Evolutionary conservation across 805 yeast species (phyloP), one percentile per base, ranked within the genome.

Genomic region (Pichia phayaonensis): DNA sequence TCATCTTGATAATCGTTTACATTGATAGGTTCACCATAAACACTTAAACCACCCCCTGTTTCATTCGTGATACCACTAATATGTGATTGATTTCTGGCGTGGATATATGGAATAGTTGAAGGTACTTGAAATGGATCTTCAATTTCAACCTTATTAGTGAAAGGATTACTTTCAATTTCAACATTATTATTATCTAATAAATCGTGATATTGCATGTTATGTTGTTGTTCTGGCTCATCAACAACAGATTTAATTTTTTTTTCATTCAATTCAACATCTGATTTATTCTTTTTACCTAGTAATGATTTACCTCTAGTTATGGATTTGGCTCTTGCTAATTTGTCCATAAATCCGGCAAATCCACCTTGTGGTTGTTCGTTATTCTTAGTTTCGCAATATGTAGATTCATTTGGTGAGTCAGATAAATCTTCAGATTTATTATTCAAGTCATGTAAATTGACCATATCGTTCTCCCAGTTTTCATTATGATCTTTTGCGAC

Each of bases 401-500:
- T 40, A 15, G 7, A 29, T 22, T 44, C 41, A 31, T 31, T 31
- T 3, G 20, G 12, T 41, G 23, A 31, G 16, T 34, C 45, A 31
- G 13, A 3, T 10, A 26, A 31, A 20, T n/a, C 20, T 16, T n/a
- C 24, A 29, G 23, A 15, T 12, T 40, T 21, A 4, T 21, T 13
- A 22, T n/a, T 44, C 23, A 20, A 23, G 24, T 70, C 74, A 50
- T 70, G 70, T 56, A 77, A 64, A 45, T 72, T 71, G 62, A 72
- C 73, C 78, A 83, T 77, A 61, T 84, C 84, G 42, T 73, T 68
- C 56, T 84, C 90, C 90, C 94, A 82, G 61, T 85, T 76, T 42
- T 73, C 77, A 56, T 81, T 78, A 65, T 87, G 95, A 55, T 87
- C 88, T 61, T 80, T 83, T 4, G 95, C 95, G n/a, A 90, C 87